Conservation (phyloP, 768 basidiomycete species). For the Trametes maxima region DNA sequence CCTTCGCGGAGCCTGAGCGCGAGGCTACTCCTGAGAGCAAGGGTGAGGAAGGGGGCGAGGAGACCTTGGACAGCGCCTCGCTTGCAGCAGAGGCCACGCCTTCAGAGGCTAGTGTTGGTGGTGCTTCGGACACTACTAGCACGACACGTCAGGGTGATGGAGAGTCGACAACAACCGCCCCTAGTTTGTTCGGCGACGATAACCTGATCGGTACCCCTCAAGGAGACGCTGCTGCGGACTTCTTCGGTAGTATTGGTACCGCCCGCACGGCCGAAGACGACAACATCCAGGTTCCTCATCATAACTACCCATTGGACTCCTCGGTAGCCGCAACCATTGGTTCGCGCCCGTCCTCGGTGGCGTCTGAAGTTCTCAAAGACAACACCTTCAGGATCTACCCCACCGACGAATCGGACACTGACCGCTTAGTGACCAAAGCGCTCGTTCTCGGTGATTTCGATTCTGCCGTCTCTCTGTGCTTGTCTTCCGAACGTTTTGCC, state of each 20-base stretch:
- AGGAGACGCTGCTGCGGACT: conserved; percentile 72
- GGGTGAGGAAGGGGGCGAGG: conserved; percentile 45
- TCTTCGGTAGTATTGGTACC: conserved; percentile 81
- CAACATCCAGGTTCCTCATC: conserved; percentile 71
- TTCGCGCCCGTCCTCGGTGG: conserved; percentile 83
- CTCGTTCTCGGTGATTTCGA: conserved; percentile 95
- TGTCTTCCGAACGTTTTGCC: conserved; percentile 87
- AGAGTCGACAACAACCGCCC: conserved; percentile 84
- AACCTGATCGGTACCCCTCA: conserved; percentile 61
- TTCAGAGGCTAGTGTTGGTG: conserved; percentile 71
- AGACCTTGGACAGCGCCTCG: conserved; percentile 29
- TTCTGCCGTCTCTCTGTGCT: conserved; percentile 87
- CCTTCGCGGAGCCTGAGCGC: conserved; percentile 78
- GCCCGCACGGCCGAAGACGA: conserved; percentile 45
- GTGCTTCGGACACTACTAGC: conserved; percentile 56
- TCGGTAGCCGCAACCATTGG: conserved; percentile 95
- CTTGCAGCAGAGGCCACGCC: conserved; percentile 61
- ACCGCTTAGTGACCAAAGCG: conserved; percentile 87
- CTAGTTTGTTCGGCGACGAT: conserved; percentile 88
- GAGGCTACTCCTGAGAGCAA: conserved; percentile 39
- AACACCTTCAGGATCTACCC: conserved; percentile 93
- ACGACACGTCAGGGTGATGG: conserved; percentile 59
- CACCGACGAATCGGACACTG: conserved; percentile 80
- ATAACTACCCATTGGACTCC: conserved; percentile 78
- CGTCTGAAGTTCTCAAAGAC: conserved; percentile 71